Evolutionary conservation across 2,329 filamentous ascomycete genomes (phyloP).

Genomic region (Didymella arachidicola): DNA sequence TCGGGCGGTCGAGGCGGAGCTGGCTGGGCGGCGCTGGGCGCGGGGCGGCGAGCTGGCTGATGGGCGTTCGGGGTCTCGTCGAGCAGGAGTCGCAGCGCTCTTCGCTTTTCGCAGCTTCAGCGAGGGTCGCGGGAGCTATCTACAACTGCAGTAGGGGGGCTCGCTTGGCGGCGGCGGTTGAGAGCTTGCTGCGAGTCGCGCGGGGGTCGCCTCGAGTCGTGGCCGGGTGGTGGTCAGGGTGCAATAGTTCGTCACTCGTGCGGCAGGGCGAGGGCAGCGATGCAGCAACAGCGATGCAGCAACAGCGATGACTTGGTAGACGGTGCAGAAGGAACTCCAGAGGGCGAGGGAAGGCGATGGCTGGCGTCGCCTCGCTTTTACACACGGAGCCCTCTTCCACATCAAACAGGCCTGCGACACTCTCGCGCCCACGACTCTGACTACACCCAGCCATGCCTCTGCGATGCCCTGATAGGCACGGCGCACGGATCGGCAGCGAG

Average conservation of each 20-base stretch:
- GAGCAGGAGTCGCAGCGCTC: conserved; percentile 8
- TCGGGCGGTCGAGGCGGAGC: conserved; percentile 20
- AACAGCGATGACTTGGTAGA: no score
- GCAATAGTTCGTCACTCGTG: conserved; percentile 5
- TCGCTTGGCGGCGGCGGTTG: conserved; percentile 44
- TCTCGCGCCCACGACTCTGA: conserved; percentile 17
- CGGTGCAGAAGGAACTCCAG: conserved; percentile 1
- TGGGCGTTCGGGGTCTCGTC: conserved; percentile 2
- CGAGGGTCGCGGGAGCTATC: conserved; percentile 35
- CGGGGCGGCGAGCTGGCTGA: conserved; percentile 18
- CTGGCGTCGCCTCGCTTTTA: not conserved
- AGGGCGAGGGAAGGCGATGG: not conserved
- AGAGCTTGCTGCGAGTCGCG: conserved; percentile 28
- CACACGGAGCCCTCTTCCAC: conserved; percentile 26
- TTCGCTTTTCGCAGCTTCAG: conserved; percentile 27
- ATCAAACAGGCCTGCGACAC: conserved; percentile 40
- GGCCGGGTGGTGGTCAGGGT: conserved; percentile 15
- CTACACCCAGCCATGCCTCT: conserved; percentile 32
- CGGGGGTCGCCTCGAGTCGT: conserved; percentile 27
- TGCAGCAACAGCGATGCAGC: no score
- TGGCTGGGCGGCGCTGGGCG: conserved; percentile 15
- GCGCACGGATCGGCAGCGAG: conserved; percentile 24
- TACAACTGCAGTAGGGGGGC: conserved; percentile 42
- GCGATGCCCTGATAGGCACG: conserved; percentile 32
- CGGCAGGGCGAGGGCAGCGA: not conserved